Evolutionary conservation across 192 early-diverging fungal genomes (phyloP).

Genomic region (Glomus cerebriforme): DNA sequence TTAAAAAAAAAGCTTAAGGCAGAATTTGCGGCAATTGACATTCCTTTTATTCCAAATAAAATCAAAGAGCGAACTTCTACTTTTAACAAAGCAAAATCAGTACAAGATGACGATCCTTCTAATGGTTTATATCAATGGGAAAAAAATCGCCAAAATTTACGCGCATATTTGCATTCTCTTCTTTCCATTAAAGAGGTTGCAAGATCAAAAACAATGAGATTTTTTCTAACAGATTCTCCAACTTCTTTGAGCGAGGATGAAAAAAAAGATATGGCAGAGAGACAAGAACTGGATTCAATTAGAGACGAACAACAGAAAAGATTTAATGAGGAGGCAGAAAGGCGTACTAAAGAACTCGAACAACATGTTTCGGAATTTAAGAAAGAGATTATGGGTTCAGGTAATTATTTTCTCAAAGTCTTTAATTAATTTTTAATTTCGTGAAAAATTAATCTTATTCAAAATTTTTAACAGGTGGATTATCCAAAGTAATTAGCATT

Average conservation of each 20-base stretch:
- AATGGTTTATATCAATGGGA: slow-evolving; percentile 38
- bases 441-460: slow-evolving; percentile 10
- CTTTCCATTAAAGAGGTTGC: slow-evolving; percentile 38
- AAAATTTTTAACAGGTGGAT: slow-evolving; percentile 35
- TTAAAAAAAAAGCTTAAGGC: slow-evolving; percentile 38
- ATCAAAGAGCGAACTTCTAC: slow-evolving; percentile 33
- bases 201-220: slow-evolving; percentile 33
- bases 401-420: slow-evolving; percentile 19
- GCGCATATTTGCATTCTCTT: slow-evolving; percentile 46
- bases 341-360: slow-evolving; percentile 49
- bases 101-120: slow-evolving; percentile 7
- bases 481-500: slow-evolving; percentile 34
- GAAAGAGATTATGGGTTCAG: slow-evolving; percentile 43
- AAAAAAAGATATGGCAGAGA: slow-evolving; percentile 37
- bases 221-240: slow-evolving; percentile 47
- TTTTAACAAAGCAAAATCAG: background rate
- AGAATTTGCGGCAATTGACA: slow-evolving; percentile 47
- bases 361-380: slow-evolving; percentile 51
- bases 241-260: slow-evolving; percentile 42
- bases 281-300: slow-evolving; percentile 44
- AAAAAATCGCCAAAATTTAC: slow-evolving; percentile 52
- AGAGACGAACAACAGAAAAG: slow-evolving; percentile 43
- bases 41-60: slow-evolving; percentile 49
- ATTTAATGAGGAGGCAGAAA: slow-evolving; percentile 51
- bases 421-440: background rate